Conservation (phyloP, 768 basidiomycete species). For the Russula olivacea region DNA sequence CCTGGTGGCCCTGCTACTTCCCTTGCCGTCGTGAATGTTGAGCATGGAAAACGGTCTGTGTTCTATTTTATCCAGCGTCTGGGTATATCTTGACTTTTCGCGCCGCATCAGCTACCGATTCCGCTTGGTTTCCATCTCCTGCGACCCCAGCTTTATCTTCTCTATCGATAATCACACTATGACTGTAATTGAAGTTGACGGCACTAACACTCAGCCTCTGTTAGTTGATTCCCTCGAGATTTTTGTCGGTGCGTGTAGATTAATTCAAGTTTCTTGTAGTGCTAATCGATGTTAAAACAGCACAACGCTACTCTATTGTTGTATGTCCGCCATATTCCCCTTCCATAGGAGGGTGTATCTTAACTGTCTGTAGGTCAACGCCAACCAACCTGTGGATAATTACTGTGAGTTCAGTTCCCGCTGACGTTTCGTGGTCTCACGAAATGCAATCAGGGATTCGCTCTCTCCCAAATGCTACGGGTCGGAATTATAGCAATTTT, state of each 20-base stretch:
- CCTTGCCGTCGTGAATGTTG: background rate
- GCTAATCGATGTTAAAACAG: background rate
- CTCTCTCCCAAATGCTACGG: background rate
- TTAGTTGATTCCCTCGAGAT: conserved; percentile 40
- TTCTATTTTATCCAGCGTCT: background rate
- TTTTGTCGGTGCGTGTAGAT: conserved; percentile 31
- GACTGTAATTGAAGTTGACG: conserved; percentile 29
- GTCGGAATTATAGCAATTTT: background rate
- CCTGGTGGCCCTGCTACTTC: background rate
- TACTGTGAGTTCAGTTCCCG: background rate
- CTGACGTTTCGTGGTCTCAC: conserved; percentile 16
- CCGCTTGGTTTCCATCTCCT: conserved; percentile 39
- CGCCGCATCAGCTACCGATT: background rate
- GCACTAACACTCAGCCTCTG: conserved; percentile 38
- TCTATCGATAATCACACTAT: conserved; percentile 34
- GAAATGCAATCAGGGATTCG: background rate
- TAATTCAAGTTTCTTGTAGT: background rate
- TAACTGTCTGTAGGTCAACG: background rate
- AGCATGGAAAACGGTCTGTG: conserved; percentile 25
- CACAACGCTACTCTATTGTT: background rate
- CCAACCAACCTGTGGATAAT: background rate
- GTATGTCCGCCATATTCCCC: background rate
- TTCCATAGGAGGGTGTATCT: background rate
- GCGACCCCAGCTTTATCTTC: conserved; percentile 40
- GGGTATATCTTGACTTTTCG: background rate